Conservation (phyloP, 257 asterid species). For the Solanum rostratum region DNA sequence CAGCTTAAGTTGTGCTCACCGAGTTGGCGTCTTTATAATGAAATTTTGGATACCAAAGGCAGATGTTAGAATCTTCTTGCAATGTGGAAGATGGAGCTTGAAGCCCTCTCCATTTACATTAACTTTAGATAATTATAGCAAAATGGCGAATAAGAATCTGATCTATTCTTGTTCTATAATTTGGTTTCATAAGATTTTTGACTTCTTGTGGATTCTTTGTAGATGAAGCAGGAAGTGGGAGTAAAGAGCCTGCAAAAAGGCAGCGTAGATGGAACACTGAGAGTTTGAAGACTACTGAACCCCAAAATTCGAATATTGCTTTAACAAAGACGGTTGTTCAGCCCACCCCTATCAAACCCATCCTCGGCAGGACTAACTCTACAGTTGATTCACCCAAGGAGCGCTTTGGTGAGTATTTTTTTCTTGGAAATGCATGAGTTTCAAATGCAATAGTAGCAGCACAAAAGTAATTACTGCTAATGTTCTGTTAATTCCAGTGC, state of each 20-base stretch:
- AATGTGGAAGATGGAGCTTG: neutral
- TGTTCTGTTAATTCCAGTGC: slow-evolving; percentile 8
- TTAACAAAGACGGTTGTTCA: neutral
- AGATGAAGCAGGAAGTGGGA: slow-evolving; percentile 10
- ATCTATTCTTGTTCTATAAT: neutral
- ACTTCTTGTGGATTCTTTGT: neutral
- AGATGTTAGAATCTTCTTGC: neutral
- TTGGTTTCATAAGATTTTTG: neutral
- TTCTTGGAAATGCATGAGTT: neutral
- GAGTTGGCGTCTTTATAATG: neutral
- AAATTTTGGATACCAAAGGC: neutral
- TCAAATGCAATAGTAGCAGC: neutral
- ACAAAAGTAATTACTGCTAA: neutral
- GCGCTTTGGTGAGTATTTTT: slow-evolving; percentile 16
- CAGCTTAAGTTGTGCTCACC: neutral
- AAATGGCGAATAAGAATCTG: neutral
- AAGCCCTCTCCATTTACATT: neutral
- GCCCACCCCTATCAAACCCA: neutral
- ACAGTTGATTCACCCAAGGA: slow-evolving; percentile 9
- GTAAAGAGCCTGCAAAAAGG: slow-evolving; percentile 20
- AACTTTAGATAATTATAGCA: neutral
- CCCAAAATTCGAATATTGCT: slow-evolving; percentile 5
- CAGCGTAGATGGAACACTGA: slow-evolving; percentile 27
- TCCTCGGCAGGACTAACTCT: neutral
- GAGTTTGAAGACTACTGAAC: slow-evolving; percentile 6